Percentiles rank a stretch among this genome's conserved stretches.
Evolutionary conservation across 768 basidiomycete species (phyloP).

Genomic region (Russula olivacea): DNA sequence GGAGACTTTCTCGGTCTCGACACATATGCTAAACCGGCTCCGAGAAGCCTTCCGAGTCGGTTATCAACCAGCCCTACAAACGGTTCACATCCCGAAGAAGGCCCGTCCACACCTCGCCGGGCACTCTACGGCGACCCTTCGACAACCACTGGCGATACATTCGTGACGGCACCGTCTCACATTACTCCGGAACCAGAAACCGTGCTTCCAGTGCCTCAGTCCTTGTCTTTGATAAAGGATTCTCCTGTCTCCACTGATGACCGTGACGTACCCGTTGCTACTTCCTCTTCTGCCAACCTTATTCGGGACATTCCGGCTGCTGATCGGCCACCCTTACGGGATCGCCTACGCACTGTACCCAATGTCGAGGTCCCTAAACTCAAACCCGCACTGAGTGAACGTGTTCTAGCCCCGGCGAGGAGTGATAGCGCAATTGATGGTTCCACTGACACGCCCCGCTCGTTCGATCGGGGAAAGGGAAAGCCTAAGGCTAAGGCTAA

Average conservation of each 20-base stretch:
- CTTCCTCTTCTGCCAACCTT: constrained; percentile 16
- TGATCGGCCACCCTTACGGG: not conserved
- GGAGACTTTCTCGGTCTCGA: constrained; percentile 71
- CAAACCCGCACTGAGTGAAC: constrained; percentile 7
- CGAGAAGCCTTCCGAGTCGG: constrained; percentile 6
- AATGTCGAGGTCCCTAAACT: not conserved
- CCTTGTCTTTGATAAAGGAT: constrained; percentile 10
- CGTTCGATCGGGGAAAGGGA: constrained; percentile 26
- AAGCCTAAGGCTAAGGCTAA: constrained; percentile 27
- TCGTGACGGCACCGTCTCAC: constrained; percentile 31
- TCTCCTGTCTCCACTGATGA: not conserved
- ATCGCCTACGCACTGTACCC: not conserved
- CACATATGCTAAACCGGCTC: constrained; percentile 40
- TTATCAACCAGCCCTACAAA: not conserved
- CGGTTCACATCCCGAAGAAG: not conserved
- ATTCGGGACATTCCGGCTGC: not conserved
- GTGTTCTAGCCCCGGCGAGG: constrained; percentile 1
- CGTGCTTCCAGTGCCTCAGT: constrained; percentile 6
- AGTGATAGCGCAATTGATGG: constrained; percentile 2
- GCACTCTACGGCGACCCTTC: constrained; percentile 8
- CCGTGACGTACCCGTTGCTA: not conserved
- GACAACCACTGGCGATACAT: constrained; percentile 28
- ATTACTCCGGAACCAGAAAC: constrained; percentile 26
- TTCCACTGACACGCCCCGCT: not conserved
- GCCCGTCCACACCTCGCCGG: not conserved